Evolutionary conservation across 2,329 filamentous ascomycete species (phyloP), one percentile per base, ranked within the genome.

Genomic region (Dactylonectria macrodidyma): DNA sequence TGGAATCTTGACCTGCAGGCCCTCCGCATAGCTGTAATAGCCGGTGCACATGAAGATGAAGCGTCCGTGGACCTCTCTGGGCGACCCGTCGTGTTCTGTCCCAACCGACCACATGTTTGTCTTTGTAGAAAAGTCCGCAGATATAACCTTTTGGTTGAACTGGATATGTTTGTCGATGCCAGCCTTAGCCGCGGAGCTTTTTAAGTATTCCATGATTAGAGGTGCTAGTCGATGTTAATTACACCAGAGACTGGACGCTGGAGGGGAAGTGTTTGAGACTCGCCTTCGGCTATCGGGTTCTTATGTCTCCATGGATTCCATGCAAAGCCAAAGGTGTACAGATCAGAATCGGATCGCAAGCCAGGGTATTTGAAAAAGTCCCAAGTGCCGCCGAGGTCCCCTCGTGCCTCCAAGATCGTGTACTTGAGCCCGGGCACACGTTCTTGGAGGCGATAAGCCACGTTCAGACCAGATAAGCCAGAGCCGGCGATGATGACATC

Each of bases 401-500:
- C 82, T 38, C 93, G 89, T 3, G 84, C 86, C 78, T 95, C 93
- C 16, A 95, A 84, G 41, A 95, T 87, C 10, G 87, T 84, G 76
- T 92, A 94, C 2, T 79, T 86, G 50, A 84, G 81, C 47, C 82
- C 76, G 41, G 58, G 44, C 2, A 48, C 59, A 54, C 85, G 78
- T 2, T 83, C 83, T 72, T 93, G 89, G 3, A 93, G 71, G 19
- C 90, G 88, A 73, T 94, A 94, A 9, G 88, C 92, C n/a, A 89
- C 84, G 73, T 94, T 93, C 81, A 95, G 91, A 60, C 92, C 92
- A 12, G 91, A 91, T 62, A 95, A 88, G n/a, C 92, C 92, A 2
- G 91, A 91, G n/a, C 92, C 92, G 62, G 95, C 81, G 71, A 95
- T 88, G 73, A 93, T 78, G 24, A 89, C 79, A 73, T 91, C 89